Percentiles rank a stretch among this genome's conserved stretches.
Conservation (phyloP, 176 grass and related monocot genomes). For the Triticum monococcum region DNA sequence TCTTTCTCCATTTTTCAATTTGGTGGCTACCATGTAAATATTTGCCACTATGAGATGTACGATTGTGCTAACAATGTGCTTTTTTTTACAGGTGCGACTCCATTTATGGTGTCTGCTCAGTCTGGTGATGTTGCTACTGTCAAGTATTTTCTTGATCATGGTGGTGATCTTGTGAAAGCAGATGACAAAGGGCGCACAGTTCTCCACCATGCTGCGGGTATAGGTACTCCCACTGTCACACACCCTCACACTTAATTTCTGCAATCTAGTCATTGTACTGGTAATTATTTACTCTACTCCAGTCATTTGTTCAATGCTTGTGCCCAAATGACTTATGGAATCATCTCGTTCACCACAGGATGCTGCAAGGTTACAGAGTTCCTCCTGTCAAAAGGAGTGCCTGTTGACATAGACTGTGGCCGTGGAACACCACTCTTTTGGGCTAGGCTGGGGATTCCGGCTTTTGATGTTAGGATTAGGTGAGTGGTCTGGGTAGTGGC, state of each 20-base stretch:
- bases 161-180: conserved; percentile 8
- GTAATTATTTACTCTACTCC: not conserved
- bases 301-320: not conserved
- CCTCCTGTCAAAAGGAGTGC: conserved; percentile 24
- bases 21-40: not conserved
- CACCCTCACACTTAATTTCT: not conserved
- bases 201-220: not conserved
- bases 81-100: conserved; percentile 11
- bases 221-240: not conserved
- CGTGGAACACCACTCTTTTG: conserved; percentile 21
- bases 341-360: conserved; percentile 1
- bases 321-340: not conserved
- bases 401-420: conserved; percentile 20
- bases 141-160: conserved; percentile 10
- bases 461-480: too few species aligned
- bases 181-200: not conserved
- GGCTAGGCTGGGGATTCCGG: not conserved
- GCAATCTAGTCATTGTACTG: not conserved
- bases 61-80: not conserved
- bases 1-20: not conserved
- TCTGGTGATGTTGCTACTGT: conserved; percentile 12
- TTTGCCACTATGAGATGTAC: not conserved
- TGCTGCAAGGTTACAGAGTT: conserved; percentile 25
- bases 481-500: too few species aligned
- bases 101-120: conserved; percentile 25